Conservation (phyloP, 2,329 filamentous ascomycete genomes). For the Malbranchea zuffiana region DNA sequence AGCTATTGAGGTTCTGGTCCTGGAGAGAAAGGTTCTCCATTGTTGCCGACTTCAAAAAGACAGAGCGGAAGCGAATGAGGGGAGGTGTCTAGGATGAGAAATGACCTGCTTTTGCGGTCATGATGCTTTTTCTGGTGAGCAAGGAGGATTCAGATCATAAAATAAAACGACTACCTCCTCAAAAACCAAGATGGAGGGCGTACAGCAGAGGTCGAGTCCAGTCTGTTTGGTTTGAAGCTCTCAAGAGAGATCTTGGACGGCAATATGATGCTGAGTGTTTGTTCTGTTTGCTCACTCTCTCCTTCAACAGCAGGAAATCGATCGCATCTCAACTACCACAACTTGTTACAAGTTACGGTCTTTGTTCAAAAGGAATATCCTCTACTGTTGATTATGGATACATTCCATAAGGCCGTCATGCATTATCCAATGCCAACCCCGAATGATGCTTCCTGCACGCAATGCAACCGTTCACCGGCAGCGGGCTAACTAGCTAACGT, state of each 20-base stretch:
- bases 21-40: constrained; percentile 32
- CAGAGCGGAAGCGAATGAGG: too few relatives aligned
- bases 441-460: too few relatives aligned
- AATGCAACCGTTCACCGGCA: too few relatives aligned
- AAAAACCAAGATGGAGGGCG: background rate
- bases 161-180: background rate
- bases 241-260: background rate
- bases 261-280: constrained; percentile 5
- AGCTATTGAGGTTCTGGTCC: constrained; percentile 18
- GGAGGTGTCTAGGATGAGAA: constrained; percentile 1
- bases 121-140: background rate
- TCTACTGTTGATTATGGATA: too few relatives aligned
- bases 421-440: too few relatives aligned
- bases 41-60: too few relatives aligned
- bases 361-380: constrained; percentile 1
- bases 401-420: too few relatives aligned
- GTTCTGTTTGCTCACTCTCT: constrained; percentile 12
- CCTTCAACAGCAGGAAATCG: background rate
- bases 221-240: background rate
- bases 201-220: background rate
- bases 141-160: background rate
- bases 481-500: too few relatives aligned
- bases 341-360: constrained; percentile 1
- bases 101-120: background rate
- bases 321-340: background rate